Evolutionary conservation across 306 rosid species (phyloP), one percentile per base, ranked within the genome.

Genomic region (Rosa chinensis): DNA sequence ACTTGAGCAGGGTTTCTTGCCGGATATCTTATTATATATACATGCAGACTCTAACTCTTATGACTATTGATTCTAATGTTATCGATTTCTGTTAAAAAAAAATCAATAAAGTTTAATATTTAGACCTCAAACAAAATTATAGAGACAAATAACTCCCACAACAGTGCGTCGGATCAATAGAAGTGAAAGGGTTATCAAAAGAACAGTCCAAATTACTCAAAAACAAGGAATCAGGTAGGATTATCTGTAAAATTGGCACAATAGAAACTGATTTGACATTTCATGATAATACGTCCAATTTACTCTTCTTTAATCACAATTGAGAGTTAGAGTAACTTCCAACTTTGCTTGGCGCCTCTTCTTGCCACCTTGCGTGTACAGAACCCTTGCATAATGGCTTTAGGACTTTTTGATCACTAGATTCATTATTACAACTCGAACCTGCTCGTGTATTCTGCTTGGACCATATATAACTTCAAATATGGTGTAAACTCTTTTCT

Each of bases 281-380:
- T 17, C 28, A 67, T 39, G 49, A 67, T 18, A 32, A 64, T 40
- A 39, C 49, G 72, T 37, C 70, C 70, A 64, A 32, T 64, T 67
- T 40, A 40, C 48, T 37, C 8, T 17, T 18, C 28, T 66, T 67
- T 20, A 18, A 10, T 17, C 72, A 67, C 49, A 67, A 67, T 3
- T 32, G 43, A 64, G 23, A 43, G n/a, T 12, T 28, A 11, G 67
- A 62, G 66, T 1, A 69, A 23, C 49, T 37, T 37, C 5, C 44
- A 35, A 14, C 47, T 9, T 8, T 17, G 16, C 28, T 39, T 39
- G 48, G 72, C 25, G 40, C 49, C 45, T 67, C 48, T 43, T 10
- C 48, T 69, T 69, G 52, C 52, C 73, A 43, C 53, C 53, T 69
- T 43, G 35, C 73, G 37, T 69, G 73, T 69, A n/a, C 37, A 69